Percentiles rank a stretch among this genome's conserved stretches.
Conservation (phyloP, 225 moss, liverwort and hornwort genomes). For the Pleurozium schreberi region DNA sequence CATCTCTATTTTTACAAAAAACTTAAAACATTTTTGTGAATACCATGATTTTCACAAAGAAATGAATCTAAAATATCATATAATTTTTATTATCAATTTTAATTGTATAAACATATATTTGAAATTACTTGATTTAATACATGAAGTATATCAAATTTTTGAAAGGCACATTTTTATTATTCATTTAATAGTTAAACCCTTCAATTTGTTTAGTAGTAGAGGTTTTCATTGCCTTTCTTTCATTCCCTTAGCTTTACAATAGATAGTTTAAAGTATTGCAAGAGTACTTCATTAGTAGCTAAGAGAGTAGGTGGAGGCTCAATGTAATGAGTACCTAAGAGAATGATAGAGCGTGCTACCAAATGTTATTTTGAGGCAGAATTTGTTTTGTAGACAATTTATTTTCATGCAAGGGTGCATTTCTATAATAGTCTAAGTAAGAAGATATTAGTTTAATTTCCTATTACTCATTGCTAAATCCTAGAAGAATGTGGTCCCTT, state of each 20-base stretch:
- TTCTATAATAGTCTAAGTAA: not conserved
- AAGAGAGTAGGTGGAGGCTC: too few species aligned
- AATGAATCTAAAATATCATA: not conserved
- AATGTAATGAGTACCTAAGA: too few species aligned
- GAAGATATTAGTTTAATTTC: not conserved
- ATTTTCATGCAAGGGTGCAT: accelerated
- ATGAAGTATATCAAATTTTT: not conserved
- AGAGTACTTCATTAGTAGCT: too few species aligned
- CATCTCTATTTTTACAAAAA: not conserved
- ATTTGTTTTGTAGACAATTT: not conserved
- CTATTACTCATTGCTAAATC: accelerated
- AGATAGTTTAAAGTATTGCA: too few species aligned
- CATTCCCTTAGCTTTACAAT: too few species aligned
- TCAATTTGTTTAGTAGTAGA: too few species aligned
- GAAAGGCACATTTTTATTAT: too few species aligned
- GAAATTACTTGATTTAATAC: too few species aligned
- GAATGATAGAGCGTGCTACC: not conserved
- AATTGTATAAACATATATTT: not conserved
- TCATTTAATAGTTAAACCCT: not conserved
- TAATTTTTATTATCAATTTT: not conserved
- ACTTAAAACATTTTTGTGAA: not conserved
- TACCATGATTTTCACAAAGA: not conserved
- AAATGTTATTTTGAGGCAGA: not conserved
- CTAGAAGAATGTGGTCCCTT: accelerated
- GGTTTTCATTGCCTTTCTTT: too few species aligned